phyloP scores from a whole-genome alignment of 768 basidiomycete species.

The Podaxis carcinomalis region DNA sequence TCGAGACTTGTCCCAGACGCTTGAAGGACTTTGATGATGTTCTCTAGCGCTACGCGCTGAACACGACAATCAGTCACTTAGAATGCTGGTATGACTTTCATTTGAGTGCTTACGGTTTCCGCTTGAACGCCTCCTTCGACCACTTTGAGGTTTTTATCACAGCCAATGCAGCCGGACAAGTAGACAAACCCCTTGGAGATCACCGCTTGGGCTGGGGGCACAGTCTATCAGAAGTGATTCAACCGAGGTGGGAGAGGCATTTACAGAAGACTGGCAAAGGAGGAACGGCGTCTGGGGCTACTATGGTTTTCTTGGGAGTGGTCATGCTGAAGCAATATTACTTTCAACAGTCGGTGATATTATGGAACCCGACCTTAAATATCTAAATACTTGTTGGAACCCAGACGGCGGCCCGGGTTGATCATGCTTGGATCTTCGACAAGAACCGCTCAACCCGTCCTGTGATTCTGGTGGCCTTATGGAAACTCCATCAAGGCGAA shows the following conservation, averaged over 20 bases:
- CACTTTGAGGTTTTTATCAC: constrained; percentile 11
- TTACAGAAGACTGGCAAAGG: constrained; percentile 33
- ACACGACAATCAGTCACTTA: not conserved
- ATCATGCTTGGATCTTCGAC: too few relatives aligned
- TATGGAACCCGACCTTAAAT: not conserved
- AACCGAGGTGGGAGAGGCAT: not conserved
- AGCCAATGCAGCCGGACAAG: constrained; percentile 15
- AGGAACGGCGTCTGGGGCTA: constrained; percentile 27
- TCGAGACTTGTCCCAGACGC: constrained; percentile 37
- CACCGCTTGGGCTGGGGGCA: constrained; percentile 31
- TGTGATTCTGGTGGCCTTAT: too few relatives aligned
- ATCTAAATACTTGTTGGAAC: not conserved
- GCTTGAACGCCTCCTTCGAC: constrained; percentile 14
- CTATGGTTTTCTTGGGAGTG: constrained; percentile 21
- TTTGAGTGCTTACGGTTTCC: constrained; percentile 9
- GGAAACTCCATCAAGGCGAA: too few relatives aligned
- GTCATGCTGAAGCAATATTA: not conserved
- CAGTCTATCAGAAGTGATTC: not conserved
- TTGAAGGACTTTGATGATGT: constrained; percentile 35
- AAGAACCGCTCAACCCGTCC: too few relatives aligned
- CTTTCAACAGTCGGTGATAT: not conserved
- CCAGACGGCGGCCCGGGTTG: not conserved
- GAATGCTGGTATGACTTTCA: not conserved
- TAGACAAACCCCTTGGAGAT: constrained; percentile 23
- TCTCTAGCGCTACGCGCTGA: constrained; percentile 33